These are phyloP conservation scores for Biscogniauxia mediterranea DNA, from an alignment of 2,329 filamentous ascomycete species.

Conservation along the genomic window DNA sequence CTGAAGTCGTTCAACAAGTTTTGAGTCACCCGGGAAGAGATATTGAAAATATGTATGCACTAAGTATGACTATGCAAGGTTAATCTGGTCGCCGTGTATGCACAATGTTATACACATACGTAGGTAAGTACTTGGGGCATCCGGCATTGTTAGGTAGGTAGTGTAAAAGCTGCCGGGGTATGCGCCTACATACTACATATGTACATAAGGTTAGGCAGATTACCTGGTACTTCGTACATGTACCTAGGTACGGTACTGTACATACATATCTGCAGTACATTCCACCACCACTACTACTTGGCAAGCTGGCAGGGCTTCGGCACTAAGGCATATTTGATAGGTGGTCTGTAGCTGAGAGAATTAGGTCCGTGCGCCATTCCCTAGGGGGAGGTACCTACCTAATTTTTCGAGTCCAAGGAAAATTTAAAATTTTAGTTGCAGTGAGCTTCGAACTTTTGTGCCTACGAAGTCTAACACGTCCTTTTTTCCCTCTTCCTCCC, in stretches of 20 bases:
- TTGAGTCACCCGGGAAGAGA: constrained; percentile 21
- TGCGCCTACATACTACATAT: no score
- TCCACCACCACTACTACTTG: no score
- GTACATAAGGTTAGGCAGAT: no score
- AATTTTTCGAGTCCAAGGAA: not conserved
- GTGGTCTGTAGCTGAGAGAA: not conserved
- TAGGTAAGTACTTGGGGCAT: no score
- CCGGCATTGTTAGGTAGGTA: no score
- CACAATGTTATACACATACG: no score
- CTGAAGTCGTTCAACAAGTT: not conserved
- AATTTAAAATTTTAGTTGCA: not conserved
- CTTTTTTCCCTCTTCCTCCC: not conserved
- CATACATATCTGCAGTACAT: no score
- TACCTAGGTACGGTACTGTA: no score
- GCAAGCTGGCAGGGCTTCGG: not conserved
- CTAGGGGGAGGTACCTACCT: not conserved
- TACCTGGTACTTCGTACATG: no score
- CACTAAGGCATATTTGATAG: not conserved
- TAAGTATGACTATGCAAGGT: constrained; percentile 7
- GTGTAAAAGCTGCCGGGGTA: no score
- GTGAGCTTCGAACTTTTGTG: not conserved
- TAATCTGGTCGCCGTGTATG: not conserved
- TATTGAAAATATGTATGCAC: no score
- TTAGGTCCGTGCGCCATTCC: not conserved
- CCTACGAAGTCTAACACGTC: not conserved